Conservation (phyloP, 2,329 filamentous ascomycete genomes). For the Botrytis medusae region DNA sequence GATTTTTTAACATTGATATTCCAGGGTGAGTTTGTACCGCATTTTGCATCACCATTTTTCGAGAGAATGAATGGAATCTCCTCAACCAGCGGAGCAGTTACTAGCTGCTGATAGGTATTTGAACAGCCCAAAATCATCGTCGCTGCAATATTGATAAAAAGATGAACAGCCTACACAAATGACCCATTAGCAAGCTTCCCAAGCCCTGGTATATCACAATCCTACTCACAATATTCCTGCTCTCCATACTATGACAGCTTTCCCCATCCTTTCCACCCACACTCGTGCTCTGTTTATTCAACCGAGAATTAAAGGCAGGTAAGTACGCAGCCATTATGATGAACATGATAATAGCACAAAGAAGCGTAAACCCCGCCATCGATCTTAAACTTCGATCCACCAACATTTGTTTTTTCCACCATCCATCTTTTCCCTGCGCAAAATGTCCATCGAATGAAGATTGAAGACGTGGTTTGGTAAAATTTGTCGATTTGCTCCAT, state of each 20-base stretch:
- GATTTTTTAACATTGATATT: conserved; percentile 30
- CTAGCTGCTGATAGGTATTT: conserved; percentile 32
- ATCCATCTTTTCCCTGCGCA: conserved; percentile 29
- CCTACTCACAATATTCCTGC: conserved; percentile 26
- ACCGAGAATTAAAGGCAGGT: conserved; percentile 21
- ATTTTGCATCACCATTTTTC: conserved; percentile 29
- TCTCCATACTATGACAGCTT: conserved; percentile 26
- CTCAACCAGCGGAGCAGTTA: conserved; percentile 26
- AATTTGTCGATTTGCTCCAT: conserved; percentile 8
- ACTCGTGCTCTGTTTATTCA: conserved; percentile 25
- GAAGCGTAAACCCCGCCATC: conserved; percentile 28
- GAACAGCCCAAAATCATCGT: conserved; percentile 32
- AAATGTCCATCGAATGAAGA: conserved; percentile 29
- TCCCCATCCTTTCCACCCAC: conserved; percentile 28
- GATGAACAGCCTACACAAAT: conserved; percentile 22
- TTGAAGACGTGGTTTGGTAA: neutral
- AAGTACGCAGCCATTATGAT: conserved; percentile 28
- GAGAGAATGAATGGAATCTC: conserved; percentile 29
- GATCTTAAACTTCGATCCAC: conserved; percentile 29
- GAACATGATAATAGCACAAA: conserved; percentile 28
- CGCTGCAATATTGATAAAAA: conserved; percentile 31
- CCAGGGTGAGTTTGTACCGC: conserved; percentile 30
- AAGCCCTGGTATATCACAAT: neutral
- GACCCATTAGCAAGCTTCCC: neutral
- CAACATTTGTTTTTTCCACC: conserved; percentile 33